These are phyloP conservation scores for Acanthamoeba polyphaga DNA, from an alignment of 208 protist genomes.

Conservation along the genomic window DNA sequence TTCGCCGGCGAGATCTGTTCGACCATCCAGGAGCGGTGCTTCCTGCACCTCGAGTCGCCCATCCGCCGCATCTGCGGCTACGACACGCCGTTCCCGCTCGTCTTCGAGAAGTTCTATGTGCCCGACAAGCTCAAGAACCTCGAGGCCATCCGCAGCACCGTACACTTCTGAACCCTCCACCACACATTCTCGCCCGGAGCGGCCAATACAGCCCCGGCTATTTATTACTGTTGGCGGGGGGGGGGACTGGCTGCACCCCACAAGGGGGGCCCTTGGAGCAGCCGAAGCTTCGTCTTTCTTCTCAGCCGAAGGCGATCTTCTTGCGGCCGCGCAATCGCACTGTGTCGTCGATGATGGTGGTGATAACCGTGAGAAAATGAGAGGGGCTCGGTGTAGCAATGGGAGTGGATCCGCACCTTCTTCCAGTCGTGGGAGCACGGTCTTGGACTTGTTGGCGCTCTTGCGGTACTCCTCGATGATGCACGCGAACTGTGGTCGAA, in stretches of 20 bases:
- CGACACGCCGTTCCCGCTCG: slow-evolving; percentile 97
- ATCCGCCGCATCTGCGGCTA: slow-evolving; percentile 97
- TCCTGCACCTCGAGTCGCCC: slow-evolving; percentile 96
- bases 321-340: slow-evolving; percentile 13
- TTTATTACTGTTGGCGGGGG: too few species aligned
- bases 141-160: slow-evolving; percentile 90
- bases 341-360: not conserved
- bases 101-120: slow-evolving; percentile 97
- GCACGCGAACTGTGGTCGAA: not conserved
- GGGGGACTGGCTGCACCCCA: too few species aligned
- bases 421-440: not conserved
- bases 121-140: slow-evolving; percentile 95
- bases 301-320: slow-evolving; percentile 47
- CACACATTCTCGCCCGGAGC: too few species aligned
- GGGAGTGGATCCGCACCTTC: not conserved
- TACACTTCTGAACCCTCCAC: slow-evolving; percentile 10
- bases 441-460: not conserved
- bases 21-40: slow-evolving; percentile 95
- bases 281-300: too few species aligned
- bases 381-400: too few species aligned
- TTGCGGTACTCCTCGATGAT: not conserved
- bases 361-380: not conserved
- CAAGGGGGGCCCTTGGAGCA: too few species aligned
- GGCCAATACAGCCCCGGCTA: too few species aligned
- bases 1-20: slow-evolving; percentile 96